A percentile compares a stretch with the other conserved stretches of the same genome.
Conservation (phyloP, 2,329 filamentous ascomycete species). For the Colletotrichum chlorophyti region DNA sequence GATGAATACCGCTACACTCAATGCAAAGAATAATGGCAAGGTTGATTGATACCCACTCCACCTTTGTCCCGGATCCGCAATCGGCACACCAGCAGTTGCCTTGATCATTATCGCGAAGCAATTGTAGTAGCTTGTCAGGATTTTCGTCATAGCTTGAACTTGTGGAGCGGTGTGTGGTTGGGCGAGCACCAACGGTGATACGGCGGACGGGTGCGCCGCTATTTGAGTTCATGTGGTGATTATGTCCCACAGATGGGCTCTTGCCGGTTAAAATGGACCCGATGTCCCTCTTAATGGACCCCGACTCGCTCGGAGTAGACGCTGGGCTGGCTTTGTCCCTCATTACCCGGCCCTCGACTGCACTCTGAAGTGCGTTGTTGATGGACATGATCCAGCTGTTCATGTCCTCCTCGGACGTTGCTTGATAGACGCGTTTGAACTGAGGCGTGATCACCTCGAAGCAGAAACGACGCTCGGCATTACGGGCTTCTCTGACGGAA, state of each 20-base stretch:
- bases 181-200: slow-evolving; percentile 89
- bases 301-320: slow-evolving; percentile 52
- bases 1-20: slow-evolving; percentile 96
- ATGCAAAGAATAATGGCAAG: slow-evolving; percentile 96
- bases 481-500: slow-evolving; percentile 93
- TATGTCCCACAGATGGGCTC: slow-evolving; percentile 72
- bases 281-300: slow-evolving; percentile 80
- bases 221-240: slow-evolving; percentile 52
- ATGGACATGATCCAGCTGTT: slow-evolving; percentile 94
- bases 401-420: slow-evolving; percentile 98
- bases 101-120: slow-evolving; percentile 87
- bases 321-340: slow-evolving; percentile 55
- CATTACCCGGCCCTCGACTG: slow-evolving; percentile 81
- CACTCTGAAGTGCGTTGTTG: slow-evolving; percentile 96
- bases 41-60: slow-evolving; percentile 99
- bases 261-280: slow-evolving; percentile 94
- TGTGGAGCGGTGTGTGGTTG: slow-evolving; percentile 71
- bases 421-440: slow-evolving; percentile 95
- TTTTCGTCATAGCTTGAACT: slow-evolving; percentile 81
- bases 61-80: slow-evolving; percentile 88
- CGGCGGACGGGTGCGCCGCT: slow-evolving; percentile 75
- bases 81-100: slow-evolving; percentile 95
- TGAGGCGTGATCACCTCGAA: slow-evolving; percentile 98
- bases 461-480: slow-evolving; percentile 93
- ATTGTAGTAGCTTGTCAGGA: slow-evolving; percentile 84